These are phyloP conservation scores for Fusarium domesticum DNA, from an alignment of 2,329 filamentous ascomycete species.

Conservation along the genomic window DNA sequence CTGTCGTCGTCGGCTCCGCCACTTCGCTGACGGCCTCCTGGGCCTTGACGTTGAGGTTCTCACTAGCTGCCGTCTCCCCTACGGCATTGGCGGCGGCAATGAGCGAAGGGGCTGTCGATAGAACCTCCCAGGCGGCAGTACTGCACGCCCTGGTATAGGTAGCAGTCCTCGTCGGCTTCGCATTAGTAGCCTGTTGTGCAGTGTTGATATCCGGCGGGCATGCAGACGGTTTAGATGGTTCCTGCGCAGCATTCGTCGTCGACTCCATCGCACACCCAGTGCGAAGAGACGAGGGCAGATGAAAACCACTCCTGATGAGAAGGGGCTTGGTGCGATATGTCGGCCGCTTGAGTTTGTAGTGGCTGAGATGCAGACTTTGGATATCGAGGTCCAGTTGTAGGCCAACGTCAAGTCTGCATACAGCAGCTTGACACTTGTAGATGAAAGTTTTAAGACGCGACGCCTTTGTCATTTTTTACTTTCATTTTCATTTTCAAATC, in stretches of 20 bases:
- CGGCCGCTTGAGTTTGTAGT: no score
- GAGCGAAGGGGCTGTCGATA: slow-evolving; percentile 1
- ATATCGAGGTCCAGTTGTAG: no score
- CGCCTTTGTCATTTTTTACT: no score
- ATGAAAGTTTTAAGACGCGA: no score
- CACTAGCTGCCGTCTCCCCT: slow-evolving; percentile 3
- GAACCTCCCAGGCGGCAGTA: slow-evolving; percentile 5
- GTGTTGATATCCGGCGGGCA: slow-evolving; percentile 17
- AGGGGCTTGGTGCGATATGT: no score
- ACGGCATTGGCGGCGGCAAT: slow-evolving; percentile 5
- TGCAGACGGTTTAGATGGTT: slow-evolving; percentile 13
- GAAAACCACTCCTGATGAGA: no score
- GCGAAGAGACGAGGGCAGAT: no score
- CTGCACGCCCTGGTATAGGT: slow-evolving; percentile 4
- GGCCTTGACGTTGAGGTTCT: background rate
- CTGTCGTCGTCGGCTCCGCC: background rate
- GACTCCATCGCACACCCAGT: slow-evolving; percentile 10
- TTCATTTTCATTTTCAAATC: no score
- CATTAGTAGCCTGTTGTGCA: slow-evolving; percentile 20
- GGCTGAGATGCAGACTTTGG: no score
- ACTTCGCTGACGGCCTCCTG: background rate
- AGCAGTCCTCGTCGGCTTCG: slow-evolving; percentile 12
- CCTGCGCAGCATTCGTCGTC: slow-evolving; percentile 17
- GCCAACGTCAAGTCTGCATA: no score
- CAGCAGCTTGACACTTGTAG: no score